These are phyloP conservation scores for Nicotiana attenuata DNA, from an alignment of 257 asterid genomes.

Conservation along the genomic window DNA sequence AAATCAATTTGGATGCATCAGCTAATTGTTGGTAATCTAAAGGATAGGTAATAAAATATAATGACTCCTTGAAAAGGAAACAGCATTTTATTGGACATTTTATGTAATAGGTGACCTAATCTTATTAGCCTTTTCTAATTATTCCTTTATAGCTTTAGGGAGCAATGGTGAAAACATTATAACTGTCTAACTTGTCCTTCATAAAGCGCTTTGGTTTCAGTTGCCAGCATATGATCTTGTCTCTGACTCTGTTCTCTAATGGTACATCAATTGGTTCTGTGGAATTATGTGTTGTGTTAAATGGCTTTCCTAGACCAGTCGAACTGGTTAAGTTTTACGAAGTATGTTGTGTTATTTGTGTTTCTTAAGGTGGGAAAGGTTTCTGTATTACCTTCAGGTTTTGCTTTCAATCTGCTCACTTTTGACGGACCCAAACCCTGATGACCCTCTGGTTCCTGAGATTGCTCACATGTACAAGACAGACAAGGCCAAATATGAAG, in stretches of 20 bases:
- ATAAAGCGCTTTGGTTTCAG: not conserved
- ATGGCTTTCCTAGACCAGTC: not conserved
- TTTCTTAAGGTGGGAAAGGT: conserved; percentile 10
- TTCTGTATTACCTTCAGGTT: conserved; percentile 41
- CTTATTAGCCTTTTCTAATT: not conserved
- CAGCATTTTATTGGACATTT: not conserved
- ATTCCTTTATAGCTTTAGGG: not conserved
- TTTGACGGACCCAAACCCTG: conserved; percentile 80
- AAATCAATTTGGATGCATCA: not conserved
- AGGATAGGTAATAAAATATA: not conserved
- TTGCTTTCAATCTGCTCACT: conserved; percentile 77
- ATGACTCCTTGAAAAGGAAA: not conserved
- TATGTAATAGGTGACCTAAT: not conserved
- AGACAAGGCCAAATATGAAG: conserved; percentile 70
- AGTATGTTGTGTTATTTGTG: not conserved
- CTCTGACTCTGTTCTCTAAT: not conserved
- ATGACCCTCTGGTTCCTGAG: conserved; percentile 80
- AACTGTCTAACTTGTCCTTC: not conserved
- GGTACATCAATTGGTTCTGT: not conserved
- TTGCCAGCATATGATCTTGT: not conserved
- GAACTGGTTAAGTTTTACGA: not conserved
- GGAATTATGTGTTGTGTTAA: not conserved
- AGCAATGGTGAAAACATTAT: not conserved
- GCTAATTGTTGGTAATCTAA: not conserved
- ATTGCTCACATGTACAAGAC: conserved; percentile 90